Base-by-base conservation (phyloP, 2,329 filamentous ascomycete species). In the Uncinocarpus reesii region DNA sequence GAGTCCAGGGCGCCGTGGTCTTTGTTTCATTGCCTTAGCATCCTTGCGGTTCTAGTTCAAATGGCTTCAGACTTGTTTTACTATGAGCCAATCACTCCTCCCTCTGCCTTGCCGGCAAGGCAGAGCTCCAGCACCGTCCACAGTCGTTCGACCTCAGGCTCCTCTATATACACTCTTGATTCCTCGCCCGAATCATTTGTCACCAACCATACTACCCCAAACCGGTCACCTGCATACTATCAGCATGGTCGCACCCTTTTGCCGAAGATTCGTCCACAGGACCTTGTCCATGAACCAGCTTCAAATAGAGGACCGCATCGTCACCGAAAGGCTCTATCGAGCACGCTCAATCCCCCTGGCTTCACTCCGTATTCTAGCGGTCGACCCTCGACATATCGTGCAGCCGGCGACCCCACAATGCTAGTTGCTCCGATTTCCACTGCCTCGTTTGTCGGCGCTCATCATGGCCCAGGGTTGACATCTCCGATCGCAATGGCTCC, bases 241-340 rank as follows among this genome's bases (percentile, higher is more conserved):
- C 83, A 88, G 68, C 86, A 86, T 45, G 71, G 69, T 16, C 86
- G 86, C 44, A 72, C 86, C 42, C 72, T 94, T 51, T 74, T 94
- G 26, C 87, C 87, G 60, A 92, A 88, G 75, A 89, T 93, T 69
- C 79, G 87, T 52, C 79, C 79, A 34, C 87, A 92, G 68, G 87
- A 94, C 68, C 84, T 90, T 67, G 75, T 82, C 53, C 77, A 87
- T 53, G 79, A 81, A 55, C 77, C 77, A 34, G 71, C 71, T 34
- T 71, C 73, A 44, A 62, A 66, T 47, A 60, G 58, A 36, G 64
- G 64, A 32, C 71, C 74, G 38, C 79, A 83, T 66, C 76, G 80
- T 58, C 71, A 76, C 62, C 71, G 72, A 56, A 68, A 71, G 58
- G 71, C 72, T 52, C 55, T 67, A 60, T 76, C 66, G 64, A 78